Conservation (phyloP, 768 basidiomycete genomes). For the Amyloporia xantha region DNA sequence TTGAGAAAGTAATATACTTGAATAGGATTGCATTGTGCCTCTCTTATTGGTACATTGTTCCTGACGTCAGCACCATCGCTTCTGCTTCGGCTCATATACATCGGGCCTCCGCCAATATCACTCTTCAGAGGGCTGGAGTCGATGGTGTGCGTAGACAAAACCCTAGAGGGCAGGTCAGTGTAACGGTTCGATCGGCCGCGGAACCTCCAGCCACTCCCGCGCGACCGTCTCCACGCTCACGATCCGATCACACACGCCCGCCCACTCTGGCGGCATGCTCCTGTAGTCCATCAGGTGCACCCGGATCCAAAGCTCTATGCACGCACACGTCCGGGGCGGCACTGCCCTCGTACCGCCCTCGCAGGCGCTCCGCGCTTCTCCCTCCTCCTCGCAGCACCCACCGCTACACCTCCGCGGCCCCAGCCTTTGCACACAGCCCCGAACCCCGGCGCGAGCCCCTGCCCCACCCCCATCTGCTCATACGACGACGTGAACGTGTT, state of each 20-base stretch:
- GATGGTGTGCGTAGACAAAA: too few species aligned
- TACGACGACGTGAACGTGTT: slow-evolving; percentile 69
- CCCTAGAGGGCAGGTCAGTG: too few species aligned
- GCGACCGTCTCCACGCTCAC: slow-evolving; percentile 73
- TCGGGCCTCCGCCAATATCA: too few species aligned
- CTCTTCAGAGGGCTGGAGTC: too few species aligned
- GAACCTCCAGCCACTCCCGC: slow-evolving; percentile 52
- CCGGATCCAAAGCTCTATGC: slow-evolving; percentile 36
- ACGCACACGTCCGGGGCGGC: slow-evolving; percentile 16
- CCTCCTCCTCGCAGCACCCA: not conserved
- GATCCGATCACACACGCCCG: slow-evolving; percentile 57
- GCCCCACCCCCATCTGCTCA: slow-evolving; percentile 55
- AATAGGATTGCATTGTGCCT: too few species aligned
- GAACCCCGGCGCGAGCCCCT: too few species aligned
- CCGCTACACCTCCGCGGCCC: slow-evolving; percentile 28
- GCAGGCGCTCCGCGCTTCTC: not conserved
- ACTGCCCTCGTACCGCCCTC: not conserved
- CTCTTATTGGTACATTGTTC: too few species aligned
- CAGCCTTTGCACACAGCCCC: slow-evolving; percentile 42
- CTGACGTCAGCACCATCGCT: too few species aligned
- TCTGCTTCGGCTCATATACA: too few species aligned
- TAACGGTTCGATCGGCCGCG: too few species aligned
- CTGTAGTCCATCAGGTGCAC: slow-evolving; percentile 78
- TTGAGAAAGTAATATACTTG: too few species aligned
- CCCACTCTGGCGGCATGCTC: slow-evolving; percentile 56